Conservation (phyloP, 768 basidiomycete species). For the Leccinum pellstonianum region DNA sequence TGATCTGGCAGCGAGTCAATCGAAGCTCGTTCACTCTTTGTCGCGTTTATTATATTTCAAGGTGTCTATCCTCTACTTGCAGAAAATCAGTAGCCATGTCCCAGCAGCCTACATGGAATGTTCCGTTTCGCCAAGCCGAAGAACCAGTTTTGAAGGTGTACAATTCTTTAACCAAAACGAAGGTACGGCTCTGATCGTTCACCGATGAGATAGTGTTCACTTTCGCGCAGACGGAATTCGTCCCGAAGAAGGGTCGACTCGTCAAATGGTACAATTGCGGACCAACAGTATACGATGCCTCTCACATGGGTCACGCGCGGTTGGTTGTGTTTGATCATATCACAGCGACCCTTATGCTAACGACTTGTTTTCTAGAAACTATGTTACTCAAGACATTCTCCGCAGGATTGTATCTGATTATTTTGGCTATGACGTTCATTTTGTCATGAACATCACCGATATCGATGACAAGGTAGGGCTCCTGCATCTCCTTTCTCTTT, state of each 20-base stretch:
- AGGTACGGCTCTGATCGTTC: slow-evolving; percentile 52
- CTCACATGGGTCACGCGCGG: slow-evolving; percentile 99
- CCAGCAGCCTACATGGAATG: slow-evolving; percentile 55
- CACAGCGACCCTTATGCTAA: slow-evolving; percentile 1
- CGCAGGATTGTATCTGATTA: slow-evolving; percentile 88
- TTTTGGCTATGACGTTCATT: slow-evolving; percentile 96
- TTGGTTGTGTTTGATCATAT: slow-evolving; percentile 28
- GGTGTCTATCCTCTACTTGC: slow-evolving; percentile 5
- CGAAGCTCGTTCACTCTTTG: slow-evolving; percentile 3
- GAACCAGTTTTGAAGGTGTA: slow-evolving; percentile 69
- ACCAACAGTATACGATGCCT: slow-evolving; percentile 97
- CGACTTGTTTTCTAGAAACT: slow-evolving; percentile 65
- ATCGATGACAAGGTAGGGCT: slow-evolving; percentile 92
- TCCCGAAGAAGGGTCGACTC: slow-evolving; percentile 62
- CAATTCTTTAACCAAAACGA: slow-evolving; percentile 89
- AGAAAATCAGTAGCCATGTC: slow-evolving; percentile 42
- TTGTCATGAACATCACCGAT: slow-evolving; percentile 99
- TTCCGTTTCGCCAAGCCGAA: slow-evolving; percentile 37
- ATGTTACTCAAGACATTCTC: slow-evolving; percentile 40
- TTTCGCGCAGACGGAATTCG: slow-evolving; percentile 66
- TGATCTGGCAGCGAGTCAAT: slow-evolving; percentile 26
- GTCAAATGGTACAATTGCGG: slow-evolving; percentile 99
- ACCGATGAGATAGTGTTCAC: slow-evolving; percentile 7
- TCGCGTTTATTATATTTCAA: slow-evolving; percentile 7
- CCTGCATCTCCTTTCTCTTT: neutral